phyloP scores from a whole-genome alignment of 306 rosid species.

The Ceratonia siliqua region DNA sequence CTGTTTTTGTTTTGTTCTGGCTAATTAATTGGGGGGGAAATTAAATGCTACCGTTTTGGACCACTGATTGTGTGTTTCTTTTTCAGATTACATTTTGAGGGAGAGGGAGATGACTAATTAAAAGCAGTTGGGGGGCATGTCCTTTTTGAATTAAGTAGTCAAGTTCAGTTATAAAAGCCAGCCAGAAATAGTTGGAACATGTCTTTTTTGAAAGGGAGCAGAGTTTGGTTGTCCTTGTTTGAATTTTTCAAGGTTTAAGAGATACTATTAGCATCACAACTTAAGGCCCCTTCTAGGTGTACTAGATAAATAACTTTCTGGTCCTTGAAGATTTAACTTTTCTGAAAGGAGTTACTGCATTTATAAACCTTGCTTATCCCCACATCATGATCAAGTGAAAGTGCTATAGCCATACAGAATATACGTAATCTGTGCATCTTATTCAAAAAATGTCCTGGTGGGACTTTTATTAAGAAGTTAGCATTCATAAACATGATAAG shows the following conservation, averaged over 20 bases:
- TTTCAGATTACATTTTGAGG: not conserved
- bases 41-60: conserved; percentile 20
- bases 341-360: conserved; percentile 33
- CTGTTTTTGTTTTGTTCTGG: not conserved
- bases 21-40: conserved; percentile 15
- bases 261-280: not conserved
- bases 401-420: not conserved
- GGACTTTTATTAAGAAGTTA: conserved; percentile 28
- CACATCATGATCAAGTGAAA: conserved; percentile 19
- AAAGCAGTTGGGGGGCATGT: conserved; percentile 40
- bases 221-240: conserved; percentile 19
- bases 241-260: not conserved
- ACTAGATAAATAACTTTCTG: conserved; percentile 15
- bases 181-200: conserved; percentile 29
- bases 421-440: conserved; percentile 21
- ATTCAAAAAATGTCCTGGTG: not conserved
- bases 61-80: conserved; percentile 11
- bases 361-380: conserved; percentile 30
- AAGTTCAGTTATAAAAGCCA: conserved; percentile 35
- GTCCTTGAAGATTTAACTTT: conserved; percentile 36
- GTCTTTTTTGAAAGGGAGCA: conserved; percentile 29
- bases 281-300: not conserved
- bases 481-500: conserved; percentile 29
- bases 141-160: conserved; percentile 30
- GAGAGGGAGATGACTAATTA: conserved; percentile 24